phyloP scores from a whole-genome alignment of 176 grass and related monocot species.

The Paspalum vaginatum region DNA sequence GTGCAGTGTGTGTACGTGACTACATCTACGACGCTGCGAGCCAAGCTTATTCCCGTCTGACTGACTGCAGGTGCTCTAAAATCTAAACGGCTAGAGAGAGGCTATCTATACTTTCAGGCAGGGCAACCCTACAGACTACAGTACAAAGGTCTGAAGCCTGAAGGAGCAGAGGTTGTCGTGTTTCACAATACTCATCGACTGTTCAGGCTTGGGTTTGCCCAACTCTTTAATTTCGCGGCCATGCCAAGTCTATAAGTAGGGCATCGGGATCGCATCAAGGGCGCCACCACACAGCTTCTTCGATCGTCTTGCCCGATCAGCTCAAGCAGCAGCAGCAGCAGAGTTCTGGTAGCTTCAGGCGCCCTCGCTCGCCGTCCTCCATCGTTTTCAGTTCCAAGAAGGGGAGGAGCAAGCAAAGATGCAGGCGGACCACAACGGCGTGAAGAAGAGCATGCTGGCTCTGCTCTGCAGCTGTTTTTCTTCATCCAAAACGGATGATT shows the following conservation, averaged over 20 bases:
- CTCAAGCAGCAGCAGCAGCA: not conserved
- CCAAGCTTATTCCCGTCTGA: too few relatives aligned
- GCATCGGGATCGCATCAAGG: not conserved
- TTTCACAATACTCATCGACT: too few relatives aligned
- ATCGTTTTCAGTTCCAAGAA: not conserved
- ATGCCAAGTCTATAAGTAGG: not conserved
- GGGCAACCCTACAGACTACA: too few relatives aligned
- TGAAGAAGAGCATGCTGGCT: slow-evolving; percentile 43
- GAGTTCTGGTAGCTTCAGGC: not conserved
- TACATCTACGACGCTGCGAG: too few relatives aligned
- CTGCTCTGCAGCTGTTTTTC: slow-evolving; percentile 39
- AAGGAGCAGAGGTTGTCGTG: too few relatives aligned
- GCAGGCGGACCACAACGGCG: slow-evolving; percentile 19
- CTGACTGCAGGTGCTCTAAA: too few relatives aligned
- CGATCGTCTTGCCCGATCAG: not conserved
- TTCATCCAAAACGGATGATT: slow-evolving; percentile 27
- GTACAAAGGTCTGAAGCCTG: too few relatives aligned
- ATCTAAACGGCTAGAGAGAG: too few relatives aligned
- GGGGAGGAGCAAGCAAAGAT: not conserved
- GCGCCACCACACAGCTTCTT: not conserved
- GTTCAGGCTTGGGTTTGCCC: too few relatives aligned
- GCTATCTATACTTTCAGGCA: too few relatives aligned
- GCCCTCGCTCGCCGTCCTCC: not conserved
- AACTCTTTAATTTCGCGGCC: too few relatives aligned
- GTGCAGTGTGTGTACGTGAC: too few relatives aligned